These are phyloP conservation scores for Amaranthus cruentus DNA, from an alignment of 148 eudicot species.

Conservation along the genomic window DNA sequence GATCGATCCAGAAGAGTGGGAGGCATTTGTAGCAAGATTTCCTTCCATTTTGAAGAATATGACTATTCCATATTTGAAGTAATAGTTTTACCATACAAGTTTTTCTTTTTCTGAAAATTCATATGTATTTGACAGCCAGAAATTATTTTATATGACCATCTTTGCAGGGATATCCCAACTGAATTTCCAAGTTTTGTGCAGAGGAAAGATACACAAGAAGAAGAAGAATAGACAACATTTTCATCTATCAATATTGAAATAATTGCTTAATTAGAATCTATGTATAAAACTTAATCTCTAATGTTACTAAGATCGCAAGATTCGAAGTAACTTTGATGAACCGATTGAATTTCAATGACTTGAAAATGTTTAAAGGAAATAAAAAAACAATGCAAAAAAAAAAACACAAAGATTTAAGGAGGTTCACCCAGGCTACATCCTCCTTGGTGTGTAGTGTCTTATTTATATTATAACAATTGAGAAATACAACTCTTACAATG, in stretches of 20 bases:
- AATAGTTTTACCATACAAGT: neutral
- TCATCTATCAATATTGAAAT: neutral
- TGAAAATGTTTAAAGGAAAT: no score
- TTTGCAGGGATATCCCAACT: conserved; percentile 23
- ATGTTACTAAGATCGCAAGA: no score
- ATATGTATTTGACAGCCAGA: neutral
- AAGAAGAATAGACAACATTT: conserved; percentile 2
- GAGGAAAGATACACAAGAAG: conserved; percentile 13
- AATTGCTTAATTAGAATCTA: no score
- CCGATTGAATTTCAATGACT: no score
- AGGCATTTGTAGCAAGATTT: conserved; percentile 20
- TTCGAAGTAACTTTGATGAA: no score
- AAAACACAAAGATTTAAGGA: no score
- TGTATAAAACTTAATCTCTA: no score
- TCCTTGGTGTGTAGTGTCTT: no score
- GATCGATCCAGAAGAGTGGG: conserved; percentile 44
- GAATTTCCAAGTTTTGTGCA: conserved; percentile 26
- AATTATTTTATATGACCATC: neutral
- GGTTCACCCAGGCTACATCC: no score
- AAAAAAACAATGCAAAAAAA: no score
- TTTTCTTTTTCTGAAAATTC: neutral
- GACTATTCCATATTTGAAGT: conserved; percentile 45
- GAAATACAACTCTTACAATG: no score
- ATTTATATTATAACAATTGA: no score
- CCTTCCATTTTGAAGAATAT: conserved; percentile 38